These are phyloP conservation scores for Bromus sterilis DNA, from an alignment of 176 grass and related monocot species.

Conservation along the genomic window DNA sequence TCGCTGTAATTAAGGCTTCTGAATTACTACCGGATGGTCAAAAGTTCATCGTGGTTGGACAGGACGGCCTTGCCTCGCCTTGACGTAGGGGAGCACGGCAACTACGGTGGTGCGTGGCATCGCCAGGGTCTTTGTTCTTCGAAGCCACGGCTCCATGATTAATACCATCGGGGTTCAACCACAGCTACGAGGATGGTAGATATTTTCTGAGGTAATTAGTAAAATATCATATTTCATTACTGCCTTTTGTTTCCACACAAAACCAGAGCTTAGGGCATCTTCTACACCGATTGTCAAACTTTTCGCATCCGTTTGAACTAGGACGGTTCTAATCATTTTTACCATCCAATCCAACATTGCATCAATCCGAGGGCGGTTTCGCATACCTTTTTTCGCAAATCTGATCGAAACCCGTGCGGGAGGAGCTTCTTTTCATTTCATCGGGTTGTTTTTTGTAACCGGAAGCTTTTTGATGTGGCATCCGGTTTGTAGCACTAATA, in stretches of 20 bases:
- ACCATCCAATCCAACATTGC: no score
- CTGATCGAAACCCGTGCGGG: no score
- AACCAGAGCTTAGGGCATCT: not conserved
- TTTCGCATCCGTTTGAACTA: no score
- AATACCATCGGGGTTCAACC: not conserved
- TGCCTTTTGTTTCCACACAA: not conserved
- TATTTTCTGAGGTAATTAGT: not conserved
- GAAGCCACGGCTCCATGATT: constrained; percentile 22
- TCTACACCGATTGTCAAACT: no score
- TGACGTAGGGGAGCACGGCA: no score
- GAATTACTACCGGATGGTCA: not conserved
- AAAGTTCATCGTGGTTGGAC: not conserved
- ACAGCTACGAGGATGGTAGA: not conserved
- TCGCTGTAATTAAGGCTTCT: not conserved
- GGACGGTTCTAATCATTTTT: no score
- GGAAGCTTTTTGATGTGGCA: no score
- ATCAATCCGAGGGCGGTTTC: no score
- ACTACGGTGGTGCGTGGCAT: not conserved
- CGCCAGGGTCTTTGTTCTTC: not conserved
- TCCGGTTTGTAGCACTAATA: no score
- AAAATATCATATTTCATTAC: not conserved
- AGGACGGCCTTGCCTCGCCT: not conserved
- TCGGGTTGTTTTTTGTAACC: no score
- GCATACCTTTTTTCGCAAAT: no score
- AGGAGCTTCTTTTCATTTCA: no score